These are phyloP conservation scores for Linnemannia hyalina DNA, from an alignment of 192 early-diverging fungal genomes.

Conservation along the genomic window DNA sequence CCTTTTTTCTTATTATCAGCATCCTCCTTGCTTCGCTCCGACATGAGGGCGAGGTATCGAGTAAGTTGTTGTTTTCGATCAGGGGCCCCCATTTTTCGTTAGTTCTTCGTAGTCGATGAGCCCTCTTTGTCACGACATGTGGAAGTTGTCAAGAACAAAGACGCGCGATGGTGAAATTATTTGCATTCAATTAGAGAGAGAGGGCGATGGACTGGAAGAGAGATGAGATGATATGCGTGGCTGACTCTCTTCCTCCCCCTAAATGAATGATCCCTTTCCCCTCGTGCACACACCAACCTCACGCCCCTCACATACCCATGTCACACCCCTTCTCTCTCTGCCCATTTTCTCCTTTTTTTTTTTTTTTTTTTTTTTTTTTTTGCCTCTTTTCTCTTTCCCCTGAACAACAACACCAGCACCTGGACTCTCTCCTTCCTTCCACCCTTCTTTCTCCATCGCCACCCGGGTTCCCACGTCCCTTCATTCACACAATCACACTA, in stretches of 20 bases:
- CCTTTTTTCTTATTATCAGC: background rate
- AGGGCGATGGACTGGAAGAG: too few relatives aligned
- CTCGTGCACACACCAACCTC: background rate
- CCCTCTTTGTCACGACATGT: too few relatives aligned
- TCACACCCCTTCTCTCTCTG: background rate
- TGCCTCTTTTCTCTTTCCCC: background rate
- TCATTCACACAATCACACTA: background rate
- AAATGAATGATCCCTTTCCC: background rate
- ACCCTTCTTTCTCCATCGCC: background rate
- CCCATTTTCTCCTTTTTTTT: background rate
- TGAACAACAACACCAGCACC: background rate
- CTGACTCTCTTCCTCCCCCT: background rate
- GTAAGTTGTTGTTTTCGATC: too few relatives aligned
- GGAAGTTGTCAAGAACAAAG: too few relatives aligned
- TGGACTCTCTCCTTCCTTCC: background rate
- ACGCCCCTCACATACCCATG: background rate
- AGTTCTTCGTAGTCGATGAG: too few relatives aligned
- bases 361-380: too few relatives aligned
- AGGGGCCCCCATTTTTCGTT: too few relatives aligned
- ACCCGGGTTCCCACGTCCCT: background rate
- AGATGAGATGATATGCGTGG: too few relatives aligned
- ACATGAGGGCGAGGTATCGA: too few relatives aligned
- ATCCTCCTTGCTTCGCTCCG: too few relatives aligned
- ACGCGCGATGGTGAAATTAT: too few relatives aligned
- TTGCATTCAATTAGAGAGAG: too few relatives aligned